phyloP scores from a whole-genome alignment of 345 rosid species.

The Sisymbrium irio region DNA sequence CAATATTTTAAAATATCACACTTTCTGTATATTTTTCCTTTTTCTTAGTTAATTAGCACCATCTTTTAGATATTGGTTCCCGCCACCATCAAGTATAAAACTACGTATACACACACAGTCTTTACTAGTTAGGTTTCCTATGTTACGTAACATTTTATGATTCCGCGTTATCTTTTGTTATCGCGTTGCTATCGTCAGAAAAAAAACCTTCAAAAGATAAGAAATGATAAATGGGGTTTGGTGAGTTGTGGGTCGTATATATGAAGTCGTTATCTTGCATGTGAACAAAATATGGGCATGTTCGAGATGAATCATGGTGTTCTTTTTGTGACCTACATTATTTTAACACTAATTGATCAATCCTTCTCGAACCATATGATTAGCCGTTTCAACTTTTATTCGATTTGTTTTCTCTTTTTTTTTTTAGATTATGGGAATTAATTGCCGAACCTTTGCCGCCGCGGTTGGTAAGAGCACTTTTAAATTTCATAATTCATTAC shows the following conservation, averaged over 20 bases:
- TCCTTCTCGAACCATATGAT: constrained; percentile 15
- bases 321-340: constrained; percentile 11
- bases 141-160: background rate
- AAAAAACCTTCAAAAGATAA: background rate
- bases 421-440: background rate
- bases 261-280: constrained; percentile 29
- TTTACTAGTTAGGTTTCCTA: background rate
- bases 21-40: background rate
- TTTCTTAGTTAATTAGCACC: background rate
- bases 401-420: background rate
- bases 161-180: constrained; percentile 20
- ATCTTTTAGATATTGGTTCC: background rate
- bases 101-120: background rate
- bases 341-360: background rate
- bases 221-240: constrained; percentile 17
- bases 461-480: constrained; percentile 17
- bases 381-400: constrained; percentile 9
- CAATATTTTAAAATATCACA: background rate
- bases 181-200: background rate
- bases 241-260: constrained; percentile 34
- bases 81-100: background rate
- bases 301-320: constrained; percentile 33
- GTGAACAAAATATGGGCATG: constrained; percentile 36
- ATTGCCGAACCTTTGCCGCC: constrained; percentile 16
- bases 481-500: background rate